These are phyloP conservation scores for Panaeolus cyanescens DNA, from an alignment of 768 basidiomycete genomes.

Conservation along the genomic window DNA sequence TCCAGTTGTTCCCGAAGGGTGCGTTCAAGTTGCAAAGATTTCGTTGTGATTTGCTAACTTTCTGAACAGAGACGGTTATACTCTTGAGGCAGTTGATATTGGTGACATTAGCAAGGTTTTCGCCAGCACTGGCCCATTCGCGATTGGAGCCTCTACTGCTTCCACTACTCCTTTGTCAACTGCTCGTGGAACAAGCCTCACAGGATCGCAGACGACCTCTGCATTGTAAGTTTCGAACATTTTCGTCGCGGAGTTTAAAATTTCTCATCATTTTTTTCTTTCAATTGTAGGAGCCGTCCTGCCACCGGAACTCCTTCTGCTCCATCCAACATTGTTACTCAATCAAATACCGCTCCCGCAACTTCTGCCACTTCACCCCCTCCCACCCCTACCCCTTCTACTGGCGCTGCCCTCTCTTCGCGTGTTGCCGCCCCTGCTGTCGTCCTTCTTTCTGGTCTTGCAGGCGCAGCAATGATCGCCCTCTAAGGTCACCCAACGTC, in stretches of 20 bases:
- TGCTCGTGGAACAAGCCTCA: neutral
- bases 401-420: slow-evolving; percentile 30
- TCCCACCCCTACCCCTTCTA: slow-evolving; percentile 24
- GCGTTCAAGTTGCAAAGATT: slow-evolving; percentile 16
- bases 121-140: slow-evolving; percentile 40
- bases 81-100: slow-evolving; percentile 44
- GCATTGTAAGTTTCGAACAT: slow-evolving; percentile 1
- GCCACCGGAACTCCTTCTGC: slow-evolving; percentile 13
- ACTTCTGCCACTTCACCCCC: slow-evolving; percentile 15
- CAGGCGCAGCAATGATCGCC: slow-evolving; percentile 46
- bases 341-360: slow-evolving; percentile 12
- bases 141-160: slow-evolving; percentile 30
- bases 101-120: slow-evolving; percentile 49
- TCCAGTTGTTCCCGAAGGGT: slow-evolving; percentile 52
- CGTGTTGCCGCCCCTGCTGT: slow-evolving; percentile 37
- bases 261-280: neutral
- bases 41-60: neutral
- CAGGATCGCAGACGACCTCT: neutral
- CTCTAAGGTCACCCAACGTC: slow-evolving; percentile 30
- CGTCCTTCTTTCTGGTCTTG: slow-evolving; percentile 45
- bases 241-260: neutral
- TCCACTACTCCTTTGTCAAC: slow-evolving; percentile 9
- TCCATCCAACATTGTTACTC: slow-evolving; percentile 6
- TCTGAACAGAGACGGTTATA: slow-evolving; percentile 45
- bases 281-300: slow-evolving; percentile 5